Percentiles rank a stretch among this genome's conserved stretches.
phyloP scores from a whole-genome alignment of 768 basidiomycete genomes.

The Leccinum subtestaceum region DNA sequence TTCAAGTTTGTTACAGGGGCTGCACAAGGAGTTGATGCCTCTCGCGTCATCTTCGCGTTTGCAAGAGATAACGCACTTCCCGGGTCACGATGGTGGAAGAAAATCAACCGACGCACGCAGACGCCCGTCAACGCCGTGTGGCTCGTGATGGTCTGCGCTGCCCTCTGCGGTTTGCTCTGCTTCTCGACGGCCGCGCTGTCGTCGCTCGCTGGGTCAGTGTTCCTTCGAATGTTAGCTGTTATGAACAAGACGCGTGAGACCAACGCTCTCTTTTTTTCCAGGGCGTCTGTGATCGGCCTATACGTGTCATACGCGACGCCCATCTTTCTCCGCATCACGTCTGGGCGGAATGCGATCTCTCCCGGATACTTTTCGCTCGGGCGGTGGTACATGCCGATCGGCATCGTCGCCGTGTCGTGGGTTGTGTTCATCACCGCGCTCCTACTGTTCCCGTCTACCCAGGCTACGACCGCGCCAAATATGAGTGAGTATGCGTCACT shows the following conservation, averaged over 20 bases:
- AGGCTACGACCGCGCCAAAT: constrained; percentile 36
- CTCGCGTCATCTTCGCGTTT: constrained; percentile 73
- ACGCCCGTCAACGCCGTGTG: constrained; percentile 77
- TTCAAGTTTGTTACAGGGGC: constrained; percentile 66
- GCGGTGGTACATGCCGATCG: constrained; percentile 56
- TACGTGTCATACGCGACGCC: constrained; percentile 63
- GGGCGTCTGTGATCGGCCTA: constrained; percentile 67
- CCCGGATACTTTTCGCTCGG: constrained; percentile 65
- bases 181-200: constrained; percentile 62
- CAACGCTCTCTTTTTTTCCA: constrained; percentile 20
- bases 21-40: constrained; percentile 75
- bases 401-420: constrained; percentile 62
- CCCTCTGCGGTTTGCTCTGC: constrained; percentile 59
- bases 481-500: constrained; percentile 51
- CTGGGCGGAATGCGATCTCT: constrained; percentile 53
- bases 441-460: constrained; percentile 53
- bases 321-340: constrained; percentile 70
- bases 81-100: constrained; percentile 69
- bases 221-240: neutral
- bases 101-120: constrained; percentile 53
- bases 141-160: constrained; percentile 60
- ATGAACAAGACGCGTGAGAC: neutral
- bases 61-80: constrained; percentile 75
- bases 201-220: constrained; percentile 62
- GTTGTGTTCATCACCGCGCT: constrained; percentile 60